Conservation (phyloP, 1,139 yeast species). For the Protomyces arabidopsidicola region DNA sequence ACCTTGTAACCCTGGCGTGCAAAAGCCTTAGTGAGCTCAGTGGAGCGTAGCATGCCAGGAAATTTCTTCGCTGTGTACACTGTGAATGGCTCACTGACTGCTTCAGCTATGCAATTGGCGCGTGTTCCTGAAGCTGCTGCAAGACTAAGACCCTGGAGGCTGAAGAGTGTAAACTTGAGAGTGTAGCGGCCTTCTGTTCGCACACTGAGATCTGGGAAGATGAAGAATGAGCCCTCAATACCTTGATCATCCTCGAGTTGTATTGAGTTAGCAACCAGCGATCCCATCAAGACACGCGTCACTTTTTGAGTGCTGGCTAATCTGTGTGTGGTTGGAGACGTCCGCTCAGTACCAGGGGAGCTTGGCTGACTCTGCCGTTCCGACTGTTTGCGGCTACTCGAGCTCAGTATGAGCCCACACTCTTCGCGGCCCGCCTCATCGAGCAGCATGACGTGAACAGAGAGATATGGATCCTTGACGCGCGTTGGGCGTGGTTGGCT, state of each 20-base stretch:
- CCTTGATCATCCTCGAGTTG: constrained; percentile 11
- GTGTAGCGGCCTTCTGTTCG: constrained; percentile 41
- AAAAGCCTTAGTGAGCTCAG: constrained; percentile 15
- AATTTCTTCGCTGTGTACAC: constrained; percentile 42
- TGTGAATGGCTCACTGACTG: constrained; percentile 36
- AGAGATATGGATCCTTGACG: constrained; percentile 5
- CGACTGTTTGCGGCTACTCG: background rate
- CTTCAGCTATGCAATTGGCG: constrained; percentile 31
- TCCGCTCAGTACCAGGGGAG: background rate
- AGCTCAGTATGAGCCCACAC: constrained; percentile 10
- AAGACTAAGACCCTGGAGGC: constrained; percentile 1
- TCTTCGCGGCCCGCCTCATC: constrained; percentile 2
- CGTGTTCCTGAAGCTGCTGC: background rate
- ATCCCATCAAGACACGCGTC: constrained; percentile 24
- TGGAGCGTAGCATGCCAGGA: constrained; percentile 37
- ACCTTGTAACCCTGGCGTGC: constrained; percentile 10
- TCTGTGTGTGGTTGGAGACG: background rate
- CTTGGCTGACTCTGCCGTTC: background rate
- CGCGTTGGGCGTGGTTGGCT: background rate
- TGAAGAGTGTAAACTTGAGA: constrained; percentile 37
- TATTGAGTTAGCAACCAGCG: constrained; percentile 5
- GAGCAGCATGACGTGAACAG: constrained; percentile 18
- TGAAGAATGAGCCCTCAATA: constrained; percentile 35
- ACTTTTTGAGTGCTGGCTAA: background rate
- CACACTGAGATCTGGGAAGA: constrained; percentile 40